These are phyloP conservation scores for Cladosporium phlei DNA, from an alignment of 2,329 filamentous ascomycete species.

Conservation along the genomic window DNA sequence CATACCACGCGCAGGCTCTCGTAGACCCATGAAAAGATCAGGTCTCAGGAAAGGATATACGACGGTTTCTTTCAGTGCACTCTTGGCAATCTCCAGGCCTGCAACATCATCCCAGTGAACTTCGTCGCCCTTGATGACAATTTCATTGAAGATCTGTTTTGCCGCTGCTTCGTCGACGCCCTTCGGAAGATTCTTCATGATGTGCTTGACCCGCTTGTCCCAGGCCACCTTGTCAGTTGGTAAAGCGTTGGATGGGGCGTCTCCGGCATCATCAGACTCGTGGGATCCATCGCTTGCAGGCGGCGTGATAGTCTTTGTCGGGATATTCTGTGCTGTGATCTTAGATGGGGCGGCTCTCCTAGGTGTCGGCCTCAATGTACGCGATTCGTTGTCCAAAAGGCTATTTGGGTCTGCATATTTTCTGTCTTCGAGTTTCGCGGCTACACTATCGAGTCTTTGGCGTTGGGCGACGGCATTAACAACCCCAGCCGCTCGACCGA, in stretches of 20 bases:
- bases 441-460: slow-evolving; percentile 28
- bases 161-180: slow-evolving; percentile 79
- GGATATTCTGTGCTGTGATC: slow-evolving; percentile 19
- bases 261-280: slow-evolving; percentile 37
- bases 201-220: slow-evolving; percentile 57
- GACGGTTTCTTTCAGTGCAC: slow-evolving; percentile 86
- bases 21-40: slow-evolving; percentile 90
- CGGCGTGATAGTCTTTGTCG: slow-evolving; percentile 37
- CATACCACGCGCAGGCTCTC: slow-evolving; percentile 92
- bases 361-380: slow-evolving; percentile 11
- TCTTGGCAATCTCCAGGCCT: slow-evolving; percentile 84
- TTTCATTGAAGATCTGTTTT: slow-evolving; percentile 91
- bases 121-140: slow-evolving; percentile 88
- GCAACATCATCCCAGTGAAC: slow-evolving; percentile 94
- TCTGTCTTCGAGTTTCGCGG: slow-evolving; percentile 5
- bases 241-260: slow-evolving; percentile 12
- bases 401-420: slow-evolving; percentile 20
- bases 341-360: slow-evolving; percentile 22
- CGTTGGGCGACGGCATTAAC: slow-evolving; percentile 30
- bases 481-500: slow-evolving; percentile 29
- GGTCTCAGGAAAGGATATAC: slow-evolving; percentile 95
- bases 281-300: slow-evolving; percentile 41
- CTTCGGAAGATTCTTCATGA: slow-evolving; percentile 73
- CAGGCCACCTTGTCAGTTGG: slow-evolving; percentile 44
- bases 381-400: slow-evolving; percentile 15